Percentiles rank a stretch among this genome's conserved stretches.
Conservation (phyloP, 805 yeast species). For the Pichia pseudocactophila region DNA sequence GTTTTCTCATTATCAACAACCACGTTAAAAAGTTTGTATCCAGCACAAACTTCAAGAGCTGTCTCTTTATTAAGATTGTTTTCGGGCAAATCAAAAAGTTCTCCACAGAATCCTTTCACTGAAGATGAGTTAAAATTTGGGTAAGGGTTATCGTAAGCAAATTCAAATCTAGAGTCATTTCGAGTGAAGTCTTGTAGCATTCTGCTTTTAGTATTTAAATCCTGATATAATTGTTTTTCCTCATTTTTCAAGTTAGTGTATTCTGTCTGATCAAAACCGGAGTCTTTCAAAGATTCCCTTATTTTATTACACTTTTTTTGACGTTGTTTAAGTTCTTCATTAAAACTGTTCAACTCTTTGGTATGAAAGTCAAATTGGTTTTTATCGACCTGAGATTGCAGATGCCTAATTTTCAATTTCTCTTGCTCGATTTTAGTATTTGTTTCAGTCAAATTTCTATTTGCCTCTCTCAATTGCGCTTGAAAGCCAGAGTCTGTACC, state of each 20-base stretch:
- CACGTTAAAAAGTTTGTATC: constrained; percentile 80
- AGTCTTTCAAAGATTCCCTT: constrained; percentile 34
- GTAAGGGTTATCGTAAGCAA: constrained; percentile 58
- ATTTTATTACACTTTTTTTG: constrained; percentile 31
- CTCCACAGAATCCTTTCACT: constrained; percentile 88
- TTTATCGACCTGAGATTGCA: constrained; percentile 38
- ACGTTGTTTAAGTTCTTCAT: constrained; percentile 36
- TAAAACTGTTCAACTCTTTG: constrained; percentile 42
- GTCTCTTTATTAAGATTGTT: constrained; percentile 51
- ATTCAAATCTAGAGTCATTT: constrained; percentile 64
- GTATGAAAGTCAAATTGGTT: constrained; percentile 38
- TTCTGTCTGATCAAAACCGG: constrained; percentile 49
- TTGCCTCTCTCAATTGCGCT: constrained; percentile 59
- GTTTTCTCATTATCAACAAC: constrained; percentile 83
- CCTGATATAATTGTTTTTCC: constrained; percentile 36
- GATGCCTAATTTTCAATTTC: constrained; percentile 48
- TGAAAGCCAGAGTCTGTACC: constrained; percentile 76
- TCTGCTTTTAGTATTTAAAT: constrained; percentile 35
- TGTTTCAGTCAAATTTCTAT: constrained; percentile 43
- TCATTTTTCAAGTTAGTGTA: constrained; percentile 36
- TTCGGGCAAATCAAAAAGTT: constrained; percentile 58
- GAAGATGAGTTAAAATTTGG: constrained; percentile 48
- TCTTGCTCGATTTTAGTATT: constrained; percentile 51
- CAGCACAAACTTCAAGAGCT: constrained; percentile 92
- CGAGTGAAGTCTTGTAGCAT: constrained; percentile 51